Conservation (phyloP, 208 protist genomes). For the Balamuthia mandrillaris region DNA sequence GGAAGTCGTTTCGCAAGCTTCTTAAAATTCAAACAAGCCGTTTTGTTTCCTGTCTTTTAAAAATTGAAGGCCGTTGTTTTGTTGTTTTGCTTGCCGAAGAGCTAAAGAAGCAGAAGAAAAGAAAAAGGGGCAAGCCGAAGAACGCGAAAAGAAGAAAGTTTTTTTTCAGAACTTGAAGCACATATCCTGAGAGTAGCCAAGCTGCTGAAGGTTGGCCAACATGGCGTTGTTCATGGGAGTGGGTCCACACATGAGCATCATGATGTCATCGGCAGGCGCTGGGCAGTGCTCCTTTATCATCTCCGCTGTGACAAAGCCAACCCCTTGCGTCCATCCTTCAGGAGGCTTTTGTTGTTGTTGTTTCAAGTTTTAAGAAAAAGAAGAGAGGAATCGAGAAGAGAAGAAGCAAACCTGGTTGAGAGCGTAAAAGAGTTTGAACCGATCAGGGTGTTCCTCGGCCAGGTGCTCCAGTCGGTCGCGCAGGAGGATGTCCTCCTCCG, state of each 20-base stretch:
- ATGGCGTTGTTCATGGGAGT: constrained; percentile 47
- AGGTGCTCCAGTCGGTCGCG: constrained; percentile 25
- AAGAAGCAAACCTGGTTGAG: not conserved
- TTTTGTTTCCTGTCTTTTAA: no score
- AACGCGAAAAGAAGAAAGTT: no score
- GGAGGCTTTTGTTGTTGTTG: not conserved
- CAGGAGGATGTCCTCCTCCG: constrained; percentile 58
- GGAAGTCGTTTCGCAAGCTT: no score
- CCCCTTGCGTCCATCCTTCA: constrained; percentile 42
- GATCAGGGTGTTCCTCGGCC: not conserved
- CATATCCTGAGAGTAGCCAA: not conserved
- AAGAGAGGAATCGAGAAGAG: not conserved
- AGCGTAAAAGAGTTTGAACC: not conserved
- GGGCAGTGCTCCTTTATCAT: constrained; percentile 33
- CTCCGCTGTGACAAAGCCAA: constrained; percentile 47
- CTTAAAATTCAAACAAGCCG: no score
- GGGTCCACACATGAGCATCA: constrained; percentile 47
- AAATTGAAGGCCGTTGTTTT: no score
- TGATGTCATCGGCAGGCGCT: not conserved
- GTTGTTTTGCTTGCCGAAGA: no score
- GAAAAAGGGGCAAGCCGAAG: no score
- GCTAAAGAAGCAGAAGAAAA: no score
- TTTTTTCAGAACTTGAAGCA: constrained; percentile 28
- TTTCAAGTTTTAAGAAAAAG: not conserved
- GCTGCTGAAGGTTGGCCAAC: not conserved